A percentile compares a stretch with the other conserved stretches of the same genome.
Conservation (phyloP, 371 early-diverging fungal genomes). For the Mortierella polycephala region DNA sequence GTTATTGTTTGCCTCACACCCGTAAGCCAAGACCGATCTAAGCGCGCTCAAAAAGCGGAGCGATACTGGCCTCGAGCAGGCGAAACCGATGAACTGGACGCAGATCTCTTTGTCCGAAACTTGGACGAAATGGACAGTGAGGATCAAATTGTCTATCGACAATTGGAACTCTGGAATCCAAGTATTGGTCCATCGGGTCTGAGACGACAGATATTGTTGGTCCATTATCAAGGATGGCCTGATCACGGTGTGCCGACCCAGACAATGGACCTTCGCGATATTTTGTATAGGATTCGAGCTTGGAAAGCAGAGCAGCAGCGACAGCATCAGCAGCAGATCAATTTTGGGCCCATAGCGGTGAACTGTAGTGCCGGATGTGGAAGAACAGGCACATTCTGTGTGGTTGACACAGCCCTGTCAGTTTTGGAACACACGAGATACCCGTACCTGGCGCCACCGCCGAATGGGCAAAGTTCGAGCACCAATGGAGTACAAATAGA, state of each 20-base stretch:
- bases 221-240: constrained; percentile 90
- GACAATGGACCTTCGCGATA: constrained; percentile 58
- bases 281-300: constrained; percentile 49
- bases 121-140: constrained; percentile 12
- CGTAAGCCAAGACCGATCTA: constrained; percentile 73
- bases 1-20: constrained; percentile 91
- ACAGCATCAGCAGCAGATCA: background rate
- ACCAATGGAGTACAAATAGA: background rate
- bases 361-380: constrained; percentile 98
- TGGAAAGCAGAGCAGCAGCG: constrained; percentile 24
- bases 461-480: background rate
- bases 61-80: constrained; percentile 77
- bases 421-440: constrained; percentile 44
- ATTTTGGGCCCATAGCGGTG: constrained; percentile 69
- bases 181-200: background rate
- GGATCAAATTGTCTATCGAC: constrained; percentile 21
- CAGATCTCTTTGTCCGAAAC: constrained; percentile 20
- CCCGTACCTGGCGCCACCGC: constrained; percentile 23
- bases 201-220: constrained; percentile 23
- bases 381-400: constrained; percentile 95
- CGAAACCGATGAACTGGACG: constrained; percentile 27
- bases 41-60: constrained; percentile 69
- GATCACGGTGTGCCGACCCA: constrained; percentile 83
- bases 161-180: constrained; percentile 33
- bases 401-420: constrained; percentile 65